Evolutionary conservation across 2,329 filamentous ascomycete genomes (phyloP).

Genomic region (Metarhizium guizhouense): DNA sequence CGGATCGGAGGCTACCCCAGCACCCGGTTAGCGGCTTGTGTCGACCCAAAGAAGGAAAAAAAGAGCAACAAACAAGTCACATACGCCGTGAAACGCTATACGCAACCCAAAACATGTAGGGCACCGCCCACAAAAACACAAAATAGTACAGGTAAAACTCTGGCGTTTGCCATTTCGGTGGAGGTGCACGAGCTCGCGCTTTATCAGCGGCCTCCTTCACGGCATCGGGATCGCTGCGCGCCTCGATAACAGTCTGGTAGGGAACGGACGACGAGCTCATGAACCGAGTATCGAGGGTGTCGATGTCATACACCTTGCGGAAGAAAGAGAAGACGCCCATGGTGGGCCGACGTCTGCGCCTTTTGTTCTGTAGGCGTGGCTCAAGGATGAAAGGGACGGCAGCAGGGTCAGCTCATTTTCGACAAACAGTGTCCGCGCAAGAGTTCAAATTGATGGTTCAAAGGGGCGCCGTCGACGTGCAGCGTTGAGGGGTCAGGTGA

Average conservation of each 20-base stretch:
- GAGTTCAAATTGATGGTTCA: no score
- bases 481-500: no score
- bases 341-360: constrained; percentile 10
- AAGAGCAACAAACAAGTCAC: constrained; percentile 15
- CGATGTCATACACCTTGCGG: constrained; percentile 51
- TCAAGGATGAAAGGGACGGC: not conserved
- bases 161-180: constrained; percentile 72
- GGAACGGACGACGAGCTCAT: constrained; percentile 61
- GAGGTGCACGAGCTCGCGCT: constrained; percentile 36
- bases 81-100: constrained; percentile 77
- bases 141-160: constrained; percentile 81
- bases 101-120: constrained; percentile 85
- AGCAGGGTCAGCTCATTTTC: not conserved
- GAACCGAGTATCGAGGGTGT: constrained; percentile 55
- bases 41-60: constrained; percentile 9
- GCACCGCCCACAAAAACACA: constrained; percentile 56
- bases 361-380: not conserved
- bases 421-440: not conserved
- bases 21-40: not conserved
- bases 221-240: constrained; percentile 32
- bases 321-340: constrained; percentile 37
- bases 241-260: constrained; percentile 48
- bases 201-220: constrained; percentile 24
- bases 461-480: not conserved
- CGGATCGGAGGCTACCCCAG: constrained; percentile 60